These are phyloP conservation scores for Kodamaea restingae DNA, from an alignment of 805 yeast species.

Conservation along the genomic window DNA sequence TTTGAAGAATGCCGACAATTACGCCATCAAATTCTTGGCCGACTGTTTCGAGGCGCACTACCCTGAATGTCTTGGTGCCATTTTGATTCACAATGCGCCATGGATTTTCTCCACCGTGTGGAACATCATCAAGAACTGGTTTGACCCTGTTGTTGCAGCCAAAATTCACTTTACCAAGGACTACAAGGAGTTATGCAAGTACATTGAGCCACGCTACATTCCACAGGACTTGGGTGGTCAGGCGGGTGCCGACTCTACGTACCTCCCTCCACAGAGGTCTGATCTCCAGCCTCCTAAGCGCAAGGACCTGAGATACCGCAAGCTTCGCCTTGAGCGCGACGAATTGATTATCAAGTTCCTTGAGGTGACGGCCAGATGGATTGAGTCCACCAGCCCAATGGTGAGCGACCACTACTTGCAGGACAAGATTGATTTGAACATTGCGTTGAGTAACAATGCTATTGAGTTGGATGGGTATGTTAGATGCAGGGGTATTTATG, in stretches of 20 bases:
- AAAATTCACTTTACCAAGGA: slow-evolving; percentile 81
- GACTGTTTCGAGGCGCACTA: slow-evolving; percentile 92
- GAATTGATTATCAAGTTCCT: slow-evolving; percentile 52
- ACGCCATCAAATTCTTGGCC: slow-evolving; percentile 85
- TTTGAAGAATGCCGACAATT: slow-evolving; percentile 88
- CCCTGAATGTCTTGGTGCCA: slow-evolving; percentile 85
- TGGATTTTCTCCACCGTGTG: slow-evolving; percentile 96
- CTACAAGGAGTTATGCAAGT: slow-evolving; percentile 60
- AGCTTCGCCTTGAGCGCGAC: slow-evolving; percentile 49
- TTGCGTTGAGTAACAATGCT: slow-evolving; percentile 58
- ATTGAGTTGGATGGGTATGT: slow-evolving; percentile 72
- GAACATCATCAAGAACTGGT: slow-evolving; percentile 89
- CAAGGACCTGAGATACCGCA: slow-evolving; percentile 37
- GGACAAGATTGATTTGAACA: slow-evolving; percentile 52
- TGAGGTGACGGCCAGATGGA: slow-evolving; percentile 70
- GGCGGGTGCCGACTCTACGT: slow-evolving; percentile 54
- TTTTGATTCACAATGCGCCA: slow-evolving; percentile 90
- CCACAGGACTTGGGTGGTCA: slow-evolving; percentile 77
- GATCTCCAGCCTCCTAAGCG: slow-evolving; percentile 43
- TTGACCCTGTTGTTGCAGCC: slow-evolving; percentile 93
- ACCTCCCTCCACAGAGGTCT: slow-evolving; percentile 57
- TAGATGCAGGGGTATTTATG: slow-evolving; percentile 75
- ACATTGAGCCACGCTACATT: slow-evolving; percentile 55
- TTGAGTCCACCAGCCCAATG: slow-evolving; percentile 53
- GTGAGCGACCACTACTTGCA: slow-evolving; percentile 46